These are phyloP conservation scores for Populus nigra DNA, from an alignment of 345 rosid genomes.

Conservation along the genomic window DNA sequence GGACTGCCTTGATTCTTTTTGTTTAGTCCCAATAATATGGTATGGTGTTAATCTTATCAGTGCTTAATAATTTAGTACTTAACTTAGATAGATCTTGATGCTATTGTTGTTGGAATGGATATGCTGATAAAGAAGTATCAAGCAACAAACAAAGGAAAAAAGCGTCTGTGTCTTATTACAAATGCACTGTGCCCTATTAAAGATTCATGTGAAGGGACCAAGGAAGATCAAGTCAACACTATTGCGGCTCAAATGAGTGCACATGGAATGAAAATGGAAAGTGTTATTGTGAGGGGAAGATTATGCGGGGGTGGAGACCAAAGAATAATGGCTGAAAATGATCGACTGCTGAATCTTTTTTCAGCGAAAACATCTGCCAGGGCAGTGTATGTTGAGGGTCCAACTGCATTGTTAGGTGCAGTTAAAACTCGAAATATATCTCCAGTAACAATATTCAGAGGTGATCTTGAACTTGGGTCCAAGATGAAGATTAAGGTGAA, in stretches of 20 bases:
- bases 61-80: constrained; percentile 35
- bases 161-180: constrained; percentile 75
- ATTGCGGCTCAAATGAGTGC: constrained; percentile 65
- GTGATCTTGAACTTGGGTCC: constrained; percentile 72
- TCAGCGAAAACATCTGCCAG: constrained; percentile 51
- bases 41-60: not conserved
- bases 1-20: not conserved
- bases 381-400: constrained; percentile 59
- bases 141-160: constrained; percentile 62
- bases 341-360: constrained; percentile 59
- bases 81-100: constrained; percentile 80
- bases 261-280: constrained; percentile 69
- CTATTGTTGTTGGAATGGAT: constrained; percentile 90
- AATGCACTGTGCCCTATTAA: constrained; percentile 70
- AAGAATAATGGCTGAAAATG: constrained; percentile 63
- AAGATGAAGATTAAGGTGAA: constrained; percentile 78
- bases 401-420: constrained; percentile 78
- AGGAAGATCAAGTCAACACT: constrained; percentile 74
- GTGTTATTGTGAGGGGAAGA: constrained; percentile 54
- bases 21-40: not conserved
- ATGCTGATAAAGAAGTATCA: constrained; percentile 79
- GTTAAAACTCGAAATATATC: constrained; percentile 64
- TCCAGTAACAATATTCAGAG: constrained; percentile 84
- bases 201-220: constrained; percentile 70
- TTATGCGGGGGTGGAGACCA: constrained; percentile 31